Conservation (phyloP, 805 yeast genomes). For the Candida orba region DNA sequence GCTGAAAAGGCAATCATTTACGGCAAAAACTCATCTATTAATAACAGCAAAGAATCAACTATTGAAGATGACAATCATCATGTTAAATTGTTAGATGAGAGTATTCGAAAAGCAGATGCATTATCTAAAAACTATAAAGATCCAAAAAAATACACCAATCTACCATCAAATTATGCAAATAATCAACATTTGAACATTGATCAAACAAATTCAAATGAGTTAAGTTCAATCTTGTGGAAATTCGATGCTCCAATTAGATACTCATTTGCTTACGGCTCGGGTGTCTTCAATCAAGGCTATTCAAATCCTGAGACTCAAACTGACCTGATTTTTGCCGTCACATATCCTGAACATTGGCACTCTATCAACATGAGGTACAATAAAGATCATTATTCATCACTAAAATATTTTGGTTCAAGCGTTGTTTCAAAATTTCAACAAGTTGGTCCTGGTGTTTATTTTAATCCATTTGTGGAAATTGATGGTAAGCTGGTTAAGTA, state of each 20-base stretch:
- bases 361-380: slow-evolving; percentile 55
- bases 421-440: slow-evolving; percentile 53
- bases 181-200: slow-evolving; percentile 51
- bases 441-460: slow-evolving; percentile 85
- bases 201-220: slow-evolving; percentile 31
- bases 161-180: slow-evolving; percentile 51
- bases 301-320: slow-evolving; percentile 53
- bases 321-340: slow-evolving; percentile 79
- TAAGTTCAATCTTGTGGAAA: slow-evolving; percentile 43
- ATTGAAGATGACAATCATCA: slow-evolving; percentile 8
- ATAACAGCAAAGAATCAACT: not conserved
- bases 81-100: slow-evolving; percentile 18
- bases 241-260: slow-evolving; percentile 69
- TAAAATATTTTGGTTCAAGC: slow-evolving; percentile 53
- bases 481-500: slow-evolving; percentile 63
- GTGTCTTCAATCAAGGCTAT: slow-evolving; percentile 77
- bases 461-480: slow-evolving; percentile 79
- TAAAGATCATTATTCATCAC: slow-evolving; percentile 71
- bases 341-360: slow-evolving; percentile 73
- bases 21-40: slow-evolving; percentile 5
- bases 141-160: slow-evolving; percentile 15
- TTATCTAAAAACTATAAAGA: slow-evolving; percentile 15
- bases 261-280: slow-evolving; percentile 93
- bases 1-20: slow-evolving; percentile 18
- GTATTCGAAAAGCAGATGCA: slow-evolving; percentile 21